phyloP scores from a whole-genome alignment of 2,329 filamentous ascomycete species.

The Mycocentrospora acerina region DNA sequence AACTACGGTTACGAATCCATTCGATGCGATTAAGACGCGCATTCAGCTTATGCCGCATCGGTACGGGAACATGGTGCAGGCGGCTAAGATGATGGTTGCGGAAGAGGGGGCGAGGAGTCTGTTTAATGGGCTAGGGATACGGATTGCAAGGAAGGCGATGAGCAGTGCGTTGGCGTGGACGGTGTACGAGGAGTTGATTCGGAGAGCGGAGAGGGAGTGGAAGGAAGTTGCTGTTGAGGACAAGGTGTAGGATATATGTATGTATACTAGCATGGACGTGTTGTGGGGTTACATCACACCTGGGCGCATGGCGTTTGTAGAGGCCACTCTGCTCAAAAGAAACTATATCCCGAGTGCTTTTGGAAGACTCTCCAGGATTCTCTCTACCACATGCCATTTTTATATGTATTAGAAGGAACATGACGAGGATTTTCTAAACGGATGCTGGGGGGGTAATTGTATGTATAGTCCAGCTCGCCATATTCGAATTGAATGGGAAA shows the following conservation, averaged over 20 bases:
- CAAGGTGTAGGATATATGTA: constrained; percentile 17
- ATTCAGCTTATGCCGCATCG: constrained; percentile 83
- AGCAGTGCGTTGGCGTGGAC: constrained; percentile 98
- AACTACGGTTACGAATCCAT: constrained; percentile 90
- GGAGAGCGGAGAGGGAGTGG: constrained; percentile 61
- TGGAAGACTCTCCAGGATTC: no score
- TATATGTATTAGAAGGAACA: no score
- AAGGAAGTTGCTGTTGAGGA: constrained; percentile 27
- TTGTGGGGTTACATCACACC: no score
- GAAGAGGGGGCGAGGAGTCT: constrained; percentile 80
- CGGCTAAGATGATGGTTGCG: constrained; percentile 72
- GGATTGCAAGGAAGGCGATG: constrained; percentile 87
- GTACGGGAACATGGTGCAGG: constrained; percentile 81
- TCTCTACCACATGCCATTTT: no score
- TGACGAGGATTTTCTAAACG: no score
- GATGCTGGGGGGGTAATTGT: no score
- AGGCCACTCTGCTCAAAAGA: no score
- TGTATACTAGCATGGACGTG: background rate
- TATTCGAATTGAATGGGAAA: background rate
- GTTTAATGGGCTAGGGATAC: constrained; percentile 80
- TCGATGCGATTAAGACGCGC: constrained; percentile 93
- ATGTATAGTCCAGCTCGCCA: no score
- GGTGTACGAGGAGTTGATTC: constrained; percentile 88
- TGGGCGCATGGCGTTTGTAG: no score
- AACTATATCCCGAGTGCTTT: no score